These are phyloP conservation scores for Amanita polypyramis DNA, from an alignment of 768 basidiomycete species.

Conservation along the genomic window DNA sequence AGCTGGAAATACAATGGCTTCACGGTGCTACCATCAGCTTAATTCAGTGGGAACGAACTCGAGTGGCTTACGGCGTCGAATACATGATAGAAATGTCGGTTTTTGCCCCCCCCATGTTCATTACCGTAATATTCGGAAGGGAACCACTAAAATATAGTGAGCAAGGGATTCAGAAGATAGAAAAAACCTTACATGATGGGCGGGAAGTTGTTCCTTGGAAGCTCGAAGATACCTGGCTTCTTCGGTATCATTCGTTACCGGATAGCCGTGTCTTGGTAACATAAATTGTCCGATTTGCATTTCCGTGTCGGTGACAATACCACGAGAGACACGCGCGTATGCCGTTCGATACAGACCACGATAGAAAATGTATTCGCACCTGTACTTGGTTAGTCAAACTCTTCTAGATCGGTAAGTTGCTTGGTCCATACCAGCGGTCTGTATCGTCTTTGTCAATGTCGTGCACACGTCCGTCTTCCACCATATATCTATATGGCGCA, in stretches of 20 bases:
- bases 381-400: constrained; percentile 13
- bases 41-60: neutral
- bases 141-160: constrained; percentile 50
- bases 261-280: constrained; percentile 47
- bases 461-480: constrained; percentile 67
- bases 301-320: constrained; percentile 84
- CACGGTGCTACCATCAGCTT: constrained; percentile 9
- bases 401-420: neutral
- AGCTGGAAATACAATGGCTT: constrained; percentile 30
- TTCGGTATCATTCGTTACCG: constrained; percentile 45
- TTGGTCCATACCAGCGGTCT: constrained; percentile 51
- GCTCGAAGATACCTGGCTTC: constrained; percentile 58
- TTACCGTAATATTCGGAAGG: constrained; percentile 60
- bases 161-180: neutral
- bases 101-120: constrained; percentile 41
- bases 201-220: constrained; percentile 54
- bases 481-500: constrained; percentile 64
- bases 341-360: constrained; percentile 68
- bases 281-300: constrained; percentile 83
- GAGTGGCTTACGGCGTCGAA: constrained; percentile 48
- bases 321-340: constrained; percentile 77
- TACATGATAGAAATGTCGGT: constrained; percentile 72
- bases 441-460: constrained; percentile 69
- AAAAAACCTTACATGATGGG: constrained; percentile 42
- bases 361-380: constrained; percentile 91